Conservation (phyloP, 345 rosid species). For the Ricinus communis region DNA sequence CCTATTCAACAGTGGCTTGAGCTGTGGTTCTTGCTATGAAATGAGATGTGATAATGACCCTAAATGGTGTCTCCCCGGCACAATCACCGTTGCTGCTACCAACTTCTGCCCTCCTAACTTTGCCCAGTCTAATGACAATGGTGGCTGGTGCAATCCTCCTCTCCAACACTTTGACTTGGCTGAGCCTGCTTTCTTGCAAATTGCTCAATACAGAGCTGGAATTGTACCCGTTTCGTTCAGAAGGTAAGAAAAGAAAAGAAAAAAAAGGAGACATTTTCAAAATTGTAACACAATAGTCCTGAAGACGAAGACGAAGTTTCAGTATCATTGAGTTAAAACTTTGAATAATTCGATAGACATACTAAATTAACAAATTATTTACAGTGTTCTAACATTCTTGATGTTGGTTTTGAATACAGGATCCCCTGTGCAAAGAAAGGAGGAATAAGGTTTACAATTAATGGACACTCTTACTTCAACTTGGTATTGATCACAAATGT, state of each 20-base stretch:
- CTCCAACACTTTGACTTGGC: slow-evolving; percentile 95
- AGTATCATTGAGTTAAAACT: too few relatives aligned
- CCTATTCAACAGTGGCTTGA: slow-evolving; percentile 33
- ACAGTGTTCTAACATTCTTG: background rate
- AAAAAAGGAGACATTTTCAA: too few relatives aligned
- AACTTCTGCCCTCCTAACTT: slow-evolving; percentile 73
- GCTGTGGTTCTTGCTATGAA: slow-evolving; percentile 37
- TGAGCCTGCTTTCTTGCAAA: slow-evolving; percentile 88
- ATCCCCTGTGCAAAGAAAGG: slow-evolving; percentile 87
- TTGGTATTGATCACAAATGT: slow-evolving; percentile 79
- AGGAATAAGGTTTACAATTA: slow-evolving; percentile 80
- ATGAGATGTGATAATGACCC: slow-evolving; percentile 33
- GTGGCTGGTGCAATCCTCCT: slow-evolving; percentile 99
- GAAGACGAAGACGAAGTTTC: too few relatives aligned
- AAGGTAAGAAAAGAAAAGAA: slow-evolving; percentile 48
- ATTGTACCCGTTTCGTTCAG: slow-evolving; percentile 88
- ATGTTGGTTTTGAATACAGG: slow-evolving; percentile 40
- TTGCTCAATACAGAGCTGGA: slow-evolving; percentile 92
- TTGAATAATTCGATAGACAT: background rate
- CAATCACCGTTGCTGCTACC: slow-evolving; percentile 33
- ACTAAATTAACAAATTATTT: too few relatives aligned
- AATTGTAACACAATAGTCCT: too few relatives aligned
- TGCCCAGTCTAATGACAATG: slow-evolving; percentile 69
- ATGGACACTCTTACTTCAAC: slow-evolving; percentile 97
- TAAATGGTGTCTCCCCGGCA: slow-evolving; percentile 34